phyloP scores from a whole-genome alignment of 495 filamentous ascomycete genomes.

The Penicillium cataractarum region DNA sequence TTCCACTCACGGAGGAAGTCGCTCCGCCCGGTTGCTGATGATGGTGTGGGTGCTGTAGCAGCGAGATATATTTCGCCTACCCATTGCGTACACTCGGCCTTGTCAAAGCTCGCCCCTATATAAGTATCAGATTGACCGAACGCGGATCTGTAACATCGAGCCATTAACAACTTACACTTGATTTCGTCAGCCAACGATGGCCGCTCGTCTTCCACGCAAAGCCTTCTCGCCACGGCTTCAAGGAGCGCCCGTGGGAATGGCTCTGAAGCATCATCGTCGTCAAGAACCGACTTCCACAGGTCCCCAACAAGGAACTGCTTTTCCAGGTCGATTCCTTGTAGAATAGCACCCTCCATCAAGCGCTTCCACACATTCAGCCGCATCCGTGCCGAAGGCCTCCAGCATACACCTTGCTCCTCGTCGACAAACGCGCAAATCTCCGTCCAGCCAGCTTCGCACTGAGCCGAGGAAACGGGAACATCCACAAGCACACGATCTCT shows the following conservation, averaged over 20 bases:
- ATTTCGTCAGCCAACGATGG: constrained; percentile 24
- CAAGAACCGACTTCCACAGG: constrained; percentile 50
- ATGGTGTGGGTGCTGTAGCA: constrained; percentile 43
- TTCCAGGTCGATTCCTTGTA: constrained; percentile 49
- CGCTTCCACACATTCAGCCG: constrained; percentile 53
- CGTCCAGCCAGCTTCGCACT: constrained; percentile 53
- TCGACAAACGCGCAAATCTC: constrained; percentile 54
- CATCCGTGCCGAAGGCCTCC: constrained; percentile 46
- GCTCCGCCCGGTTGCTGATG: constrained; percentile 42
- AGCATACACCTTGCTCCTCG: constrained; percentile 28
- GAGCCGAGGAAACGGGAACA: constrained; percentile 47
- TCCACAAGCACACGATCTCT: constrained; percentile 42
- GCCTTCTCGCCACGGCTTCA: constrained; percentile 46
- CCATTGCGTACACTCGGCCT: constrained; percentile 47
- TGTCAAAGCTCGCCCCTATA: constrained; percentile 53
- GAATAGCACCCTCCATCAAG: constrained; percentile 45
- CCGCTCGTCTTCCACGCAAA: constrained; percentile 36
- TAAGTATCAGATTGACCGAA: background rate
- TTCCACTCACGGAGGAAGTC: constrained; percentile 59
- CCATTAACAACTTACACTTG: constrained; percentile 43
- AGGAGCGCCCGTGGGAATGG: constrained; percentile 46
- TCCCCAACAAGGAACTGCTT: constrained; percentile 53
- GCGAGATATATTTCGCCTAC: constrained; percentile 57
- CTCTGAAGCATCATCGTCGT: constrained; percentile 39
- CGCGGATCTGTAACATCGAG: background rate